These are phyloP conservation scores for Endotrypanum monterogeii DNA, from an alignment of 208 protist genomes.

Conservation along the genomic window DNA sequence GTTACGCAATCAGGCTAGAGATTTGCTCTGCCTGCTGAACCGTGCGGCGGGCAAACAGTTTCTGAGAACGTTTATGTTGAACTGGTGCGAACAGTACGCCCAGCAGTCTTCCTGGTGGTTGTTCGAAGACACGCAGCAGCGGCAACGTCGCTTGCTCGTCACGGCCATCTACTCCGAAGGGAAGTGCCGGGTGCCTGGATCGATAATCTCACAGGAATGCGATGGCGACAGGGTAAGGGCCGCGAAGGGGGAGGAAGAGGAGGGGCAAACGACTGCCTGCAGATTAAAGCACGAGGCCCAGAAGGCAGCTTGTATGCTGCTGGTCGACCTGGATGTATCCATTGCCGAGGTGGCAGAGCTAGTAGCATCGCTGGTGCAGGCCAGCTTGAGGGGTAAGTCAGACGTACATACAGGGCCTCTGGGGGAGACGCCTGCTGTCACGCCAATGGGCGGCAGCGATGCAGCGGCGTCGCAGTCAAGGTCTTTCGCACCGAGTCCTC, in stretches of 20 bases:
- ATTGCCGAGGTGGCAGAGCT: constrained; percentile 9
- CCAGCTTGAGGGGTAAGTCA: constrained; percentile 1
- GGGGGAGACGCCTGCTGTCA: neutral
- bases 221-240: neutral
- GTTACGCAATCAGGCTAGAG: constrained; percentile 1
- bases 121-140: constrained; percentile 24
- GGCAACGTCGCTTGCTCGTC: constrained; percentile 6
- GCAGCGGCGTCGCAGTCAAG: neutral
- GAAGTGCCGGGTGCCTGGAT: neutral
- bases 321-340: constrained; percentile 9
- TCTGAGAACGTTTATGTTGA: constrained; percentile 1
- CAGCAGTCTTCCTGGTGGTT: constrained; percentile 13
- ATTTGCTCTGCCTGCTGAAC: constrained; percentile 13
- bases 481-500: neutral
- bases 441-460: neutral
- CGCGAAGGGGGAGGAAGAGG: neutral
- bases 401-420: neutral
- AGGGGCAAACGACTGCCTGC: neutral
- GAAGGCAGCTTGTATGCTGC: constrained; percentile 11
- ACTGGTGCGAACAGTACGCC: constrained; percentile 23
- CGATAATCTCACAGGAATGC: neutral
- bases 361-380: constrained; percentile 8
- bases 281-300: constrained; percentile 15
- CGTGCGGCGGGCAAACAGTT: constrained; percentile 13
- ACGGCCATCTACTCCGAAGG: neutral